Conservation (phyloP, 2,329 filamentous ascomycete species). For the Neonectria faginata region DNA sequence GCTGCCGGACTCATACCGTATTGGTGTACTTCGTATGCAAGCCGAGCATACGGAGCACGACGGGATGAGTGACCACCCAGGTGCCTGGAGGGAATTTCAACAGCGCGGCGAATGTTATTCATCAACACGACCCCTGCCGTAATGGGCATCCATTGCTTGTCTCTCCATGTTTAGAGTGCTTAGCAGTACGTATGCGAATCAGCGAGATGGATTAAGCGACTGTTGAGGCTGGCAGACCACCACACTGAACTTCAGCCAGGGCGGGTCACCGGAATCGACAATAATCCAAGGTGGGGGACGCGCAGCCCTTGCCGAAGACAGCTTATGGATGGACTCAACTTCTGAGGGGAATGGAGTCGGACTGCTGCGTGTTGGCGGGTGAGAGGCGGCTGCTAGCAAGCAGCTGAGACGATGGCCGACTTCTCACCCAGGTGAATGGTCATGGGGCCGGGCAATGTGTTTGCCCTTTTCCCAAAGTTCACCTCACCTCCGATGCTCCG, state of each 20-base stretch:
- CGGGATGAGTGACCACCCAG: neutral
- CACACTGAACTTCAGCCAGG: constrained; percentile 33
- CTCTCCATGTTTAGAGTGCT: constrained; percentile 21
- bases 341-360: neutral
- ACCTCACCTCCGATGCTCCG: constrained; percentile 10
- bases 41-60: neutral
- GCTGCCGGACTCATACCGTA: constrained; percentile 8
- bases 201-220: constrained; percentile 45
- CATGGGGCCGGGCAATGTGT: constrained; percentile 14
- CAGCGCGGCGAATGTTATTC: constrained; percentile 19
- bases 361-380: too few relatives aligned
- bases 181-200: constrained; percentile 42
- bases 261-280: constrained; percentile 44
- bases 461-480: constrained; percentile 1
- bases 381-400: neutral
- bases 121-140: constrained; percentile 19
- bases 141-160: constrained; percentile 30
- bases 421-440: constrained; percentile 13
- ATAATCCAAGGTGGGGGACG: constrained; percentile 30
- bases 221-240: constrained; percentile 32
- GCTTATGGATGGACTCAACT: constrained; percentile 30
- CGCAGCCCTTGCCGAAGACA: constrained; percentile 37
- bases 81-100: constrained; percentile 3
- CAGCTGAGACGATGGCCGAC: constrained; percentile 21
- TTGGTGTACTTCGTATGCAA: constrained; percentile 7